A percentile compares a stretch with the other conserved stretches of the same genome.
phyloP scores from a whole-genome alignment of 1,284 basidiomycete species.

The Trametes pubescens region DNA sequence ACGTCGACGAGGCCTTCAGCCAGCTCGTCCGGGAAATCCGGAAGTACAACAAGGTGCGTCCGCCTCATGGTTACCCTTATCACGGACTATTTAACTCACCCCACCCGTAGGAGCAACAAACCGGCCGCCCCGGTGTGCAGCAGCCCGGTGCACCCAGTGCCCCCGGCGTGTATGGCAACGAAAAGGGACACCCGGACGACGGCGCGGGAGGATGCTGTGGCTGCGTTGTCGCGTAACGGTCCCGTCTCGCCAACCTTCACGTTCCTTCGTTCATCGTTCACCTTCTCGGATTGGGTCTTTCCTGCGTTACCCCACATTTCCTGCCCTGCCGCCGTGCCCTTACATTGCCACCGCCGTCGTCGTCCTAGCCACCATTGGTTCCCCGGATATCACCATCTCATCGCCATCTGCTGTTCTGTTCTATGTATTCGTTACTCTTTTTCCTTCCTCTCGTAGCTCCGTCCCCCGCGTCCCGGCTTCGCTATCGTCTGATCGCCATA shows the following conservation, averaged over 20 bases:
- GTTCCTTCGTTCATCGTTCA: slow-evolving; percentile 6
- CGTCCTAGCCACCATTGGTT: slow-evolving; percentile 7
- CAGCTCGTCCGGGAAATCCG: slow-evolving; percentile 97
- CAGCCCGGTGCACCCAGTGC: slow-evolving; percentile 54
- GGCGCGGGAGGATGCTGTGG: slow-evolving; percentile 73
- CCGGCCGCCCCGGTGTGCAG: slow-evolving; percentile 62
- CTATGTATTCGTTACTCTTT: slow-evolving; percentile 27
- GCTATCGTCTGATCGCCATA: slow-evolving; percentile 10
- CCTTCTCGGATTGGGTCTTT: slow-evolving; percentile 23
- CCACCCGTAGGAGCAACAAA: slow-evolving; percentile 62
- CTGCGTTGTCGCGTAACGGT: slow-evolving; percentile 63
- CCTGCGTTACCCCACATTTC: slow-evolving; percentile 29
- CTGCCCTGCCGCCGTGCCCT: slow-evolving; percentile 18
- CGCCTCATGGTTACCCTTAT: background rate
- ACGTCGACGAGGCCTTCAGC: slow-evolving; percentile 99
- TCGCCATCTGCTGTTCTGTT: slow-evolving; percentile 32
- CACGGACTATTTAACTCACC: background rate
- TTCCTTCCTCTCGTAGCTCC: slow-evolving; percentile 14
- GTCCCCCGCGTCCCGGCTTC: background rate
- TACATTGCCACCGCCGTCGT: slow-evolving; percentile 16
- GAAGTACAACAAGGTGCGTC: slow-evolving; percentile 88
- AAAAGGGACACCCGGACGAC: slow-evolving; percentile 56
- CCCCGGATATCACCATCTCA: slow-evolving; percentile 32
- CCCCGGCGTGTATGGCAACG: slow-evolving; percentile 56
- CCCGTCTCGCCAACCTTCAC: background rate